Base-by-base conservation (phyloP, 2,329 filamentous ascomycete genomes). In the Geosmithia morbida region DNA sequence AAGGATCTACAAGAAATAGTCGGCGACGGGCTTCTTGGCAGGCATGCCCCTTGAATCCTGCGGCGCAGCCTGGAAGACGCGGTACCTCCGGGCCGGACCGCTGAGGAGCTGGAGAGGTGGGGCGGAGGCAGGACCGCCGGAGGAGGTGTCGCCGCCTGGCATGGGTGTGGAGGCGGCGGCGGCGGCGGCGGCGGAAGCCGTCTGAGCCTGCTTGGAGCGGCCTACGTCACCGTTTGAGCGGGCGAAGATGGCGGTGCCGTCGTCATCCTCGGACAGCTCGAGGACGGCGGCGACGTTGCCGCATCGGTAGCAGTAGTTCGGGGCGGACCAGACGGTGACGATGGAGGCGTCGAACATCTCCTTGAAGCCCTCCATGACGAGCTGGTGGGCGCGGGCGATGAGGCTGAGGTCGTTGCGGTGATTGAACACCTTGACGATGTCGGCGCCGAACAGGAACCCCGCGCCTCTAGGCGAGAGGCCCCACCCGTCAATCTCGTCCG, bases 341-440 rank as follows among this genome's bases (percentile, higher is more conserved):
- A 98, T 96, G 44, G 82, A 87, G 14, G 81, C 84, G 60, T 95
- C 87, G 59, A 97, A 98, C 89, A 97, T 97, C 63, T 97, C 92
- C 67, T 97, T 97, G 66, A 96, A 98, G 0, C 92, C 92, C 63
- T 98, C 92, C 92, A 97, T 98, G 53, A 98, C 92, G 19, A 98
- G 79, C 64, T 98, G 92, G 61, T 98, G 92, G 1, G 92, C 92
- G 48, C 92, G 80, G 17, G 90, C 92, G 53, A 98, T 92, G 46
- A 98, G 74, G 19, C 83, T 87, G 26, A 98, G 75, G 59, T 95
- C 87, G 62, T 98, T 98, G 49, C 81, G 79, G 65, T 96, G 83
- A 66, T 97, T 98, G 70, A 98, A 98, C 53, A 82, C 81, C 58
- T 92, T 94, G 58, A 97, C 90, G 49, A 97, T 97, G 60, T 96